Percentiles rank a stretch among this genome's conserved stretches.
Conservation (phyloP, 495 filamentous ascomycete genomes). For the Aspergillus wentii region DNA sequence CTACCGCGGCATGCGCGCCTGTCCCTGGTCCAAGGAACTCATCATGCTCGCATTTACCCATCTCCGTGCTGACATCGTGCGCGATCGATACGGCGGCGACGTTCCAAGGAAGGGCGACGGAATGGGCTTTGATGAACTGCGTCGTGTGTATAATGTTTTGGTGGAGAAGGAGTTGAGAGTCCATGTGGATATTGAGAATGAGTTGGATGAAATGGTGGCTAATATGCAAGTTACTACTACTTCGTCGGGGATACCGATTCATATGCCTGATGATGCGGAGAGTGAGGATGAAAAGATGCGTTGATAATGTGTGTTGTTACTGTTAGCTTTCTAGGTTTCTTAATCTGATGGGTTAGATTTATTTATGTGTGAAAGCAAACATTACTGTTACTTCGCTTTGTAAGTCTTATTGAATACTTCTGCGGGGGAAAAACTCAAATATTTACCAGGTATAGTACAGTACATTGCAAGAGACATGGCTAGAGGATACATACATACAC, state of each 20-base stretch:
- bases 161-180: slow-evolving; percentile 50
- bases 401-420: too few species aligned
- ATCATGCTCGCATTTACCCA: slow-evolving; percentile 58
- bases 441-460: too few species aligned
- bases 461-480: too few species aligned
- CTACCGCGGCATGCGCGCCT: slow-evolving; percentile 48
- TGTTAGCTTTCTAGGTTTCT: too few species aligned
- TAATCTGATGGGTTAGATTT: too few species aligned
- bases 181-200: slow-evolving; percentile 36
- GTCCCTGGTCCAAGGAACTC: slow-evolving; percentile 73
- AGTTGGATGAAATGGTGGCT: slow-evolving; percentile 16
- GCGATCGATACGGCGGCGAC: not conserved
- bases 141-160: slow-evolving; percentile 43
- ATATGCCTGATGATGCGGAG: slow-evolving; percentile 25
- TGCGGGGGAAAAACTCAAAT: too few species aligned
- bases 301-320: too few species aligned
- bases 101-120: slow-evolving; percentile 7
- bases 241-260: slow-evolving; percentile 14
- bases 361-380: too few species aligned
- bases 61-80: slow-evolving; percentile 26
- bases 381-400: too few species aligned
- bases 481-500: too few species aligned
- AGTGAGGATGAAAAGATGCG: slow-evolving; percentile 21
- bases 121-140: slow-evolving; percentile 37
- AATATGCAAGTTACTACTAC: slow-evolving; percentile 7